Evolutionary conservation across 164 flowering plant species (phyloP), one percentile per base, ranked within the genome.

Genomic region (Annona squamosa): DNA sequence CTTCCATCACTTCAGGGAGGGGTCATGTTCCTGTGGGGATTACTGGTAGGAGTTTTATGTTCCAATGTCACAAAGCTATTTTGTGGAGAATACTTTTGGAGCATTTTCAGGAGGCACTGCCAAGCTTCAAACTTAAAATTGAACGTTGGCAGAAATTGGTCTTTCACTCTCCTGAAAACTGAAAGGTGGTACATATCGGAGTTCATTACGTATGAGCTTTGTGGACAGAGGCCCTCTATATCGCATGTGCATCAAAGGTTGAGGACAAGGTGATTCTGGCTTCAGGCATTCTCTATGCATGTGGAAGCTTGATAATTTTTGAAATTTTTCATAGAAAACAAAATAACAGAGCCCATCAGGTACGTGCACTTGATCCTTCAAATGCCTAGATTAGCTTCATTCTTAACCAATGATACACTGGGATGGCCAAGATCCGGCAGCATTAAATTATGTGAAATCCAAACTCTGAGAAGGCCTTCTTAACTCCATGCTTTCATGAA

Each of bases 1-100:
- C 61, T 94, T 92, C 80, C 98, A 93, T 79, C 98, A 93, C 82
- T 90, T 91, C 76, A 82, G 63, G 63, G 90, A 82, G 57, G 93
- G 98, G 47, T 44, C 12, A 4, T 93, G 98, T 81, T 87, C 95
- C 46, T 93, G 97, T 80, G 78, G 83, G 37, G 97, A 93, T 77
- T 91, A 87, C 78, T 93, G 97, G 97, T 93, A 86, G 82, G 46
- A 46, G 44, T 48, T 70, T 16, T 52, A 16, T 16, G 13, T 5
- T 52, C 59, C 10, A 3, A 52, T 5, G 7, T 52, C 59, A 10
- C 59, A 2, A 9, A 9, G 59, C 9, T 52, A 52, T 52, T 52
- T 10, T 10, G 13, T 52, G 59, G 0, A 16, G 59, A 52, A 10
- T 9, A 2, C 13, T 52, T 16, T 16, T 52, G 59, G 59, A 52